phyloP scores from a whole-genome alignment of 768 basidiomycete species.

The Leccinum rimulosum region DNA sequence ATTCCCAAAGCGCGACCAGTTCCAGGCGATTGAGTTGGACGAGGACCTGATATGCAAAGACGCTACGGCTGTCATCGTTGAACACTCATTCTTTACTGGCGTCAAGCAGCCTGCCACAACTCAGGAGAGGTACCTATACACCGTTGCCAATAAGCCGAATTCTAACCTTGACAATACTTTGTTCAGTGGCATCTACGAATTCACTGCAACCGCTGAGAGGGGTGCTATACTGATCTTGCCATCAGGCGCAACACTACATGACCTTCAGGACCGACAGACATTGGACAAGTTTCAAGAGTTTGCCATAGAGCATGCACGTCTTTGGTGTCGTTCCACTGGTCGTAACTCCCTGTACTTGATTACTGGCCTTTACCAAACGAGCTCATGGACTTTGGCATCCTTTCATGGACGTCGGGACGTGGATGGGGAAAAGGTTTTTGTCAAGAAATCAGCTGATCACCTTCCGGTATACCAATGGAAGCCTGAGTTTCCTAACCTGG shows the following conservation, averaged over 20 bases:
- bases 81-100: too few species aligned
- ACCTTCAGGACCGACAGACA: background rate
- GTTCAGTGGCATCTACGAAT: background rate
- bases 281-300: background rate
- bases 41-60: background rate
- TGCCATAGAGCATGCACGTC: background rate
- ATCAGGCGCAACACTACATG: background rate
- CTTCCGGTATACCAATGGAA: background rate
- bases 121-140: too few species aligned
- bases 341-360: conserved; percentile 6
- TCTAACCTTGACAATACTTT: background rate
- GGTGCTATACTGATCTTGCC: conserved; percentile 8
- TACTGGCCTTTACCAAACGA: conserved; percentile 3
- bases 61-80: too few species aligned
- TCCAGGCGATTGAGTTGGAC: background rate
- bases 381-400: background rate
- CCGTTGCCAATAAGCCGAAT: background rate
- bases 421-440: background rate
- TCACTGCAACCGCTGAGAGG: background rate
- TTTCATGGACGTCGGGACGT: background rate
- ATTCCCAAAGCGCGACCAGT: background rate
- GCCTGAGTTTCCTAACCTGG: background rate
- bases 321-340: background rate
- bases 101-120: too few species aligned
- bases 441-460: background rate